These are phyloP conservation scores for Russula sp. DNA, from an alignment of 768 basidiomycete genomes.

Conservation along the genomic window DNA sequence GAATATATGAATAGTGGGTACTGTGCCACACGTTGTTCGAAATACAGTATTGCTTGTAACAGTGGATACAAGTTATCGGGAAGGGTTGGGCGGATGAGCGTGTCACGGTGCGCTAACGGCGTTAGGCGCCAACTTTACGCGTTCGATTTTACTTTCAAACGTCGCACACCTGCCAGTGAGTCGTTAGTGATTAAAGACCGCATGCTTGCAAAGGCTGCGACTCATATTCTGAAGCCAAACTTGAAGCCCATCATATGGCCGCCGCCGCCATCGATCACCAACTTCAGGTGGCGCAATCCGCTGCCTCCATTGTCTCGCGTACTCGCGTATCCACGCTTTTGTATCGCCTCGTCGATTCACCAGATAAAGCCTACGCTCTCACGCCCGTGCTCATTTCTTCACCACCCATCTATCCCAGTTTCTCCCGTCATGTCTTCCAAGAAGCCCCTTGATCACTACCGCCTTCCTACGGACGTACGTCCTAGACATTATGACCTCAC, in stretches of 20 bases:
- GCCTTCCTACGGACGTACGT: conserved; percentile 64
- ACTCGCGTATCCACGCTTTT: background rate
- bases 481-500: conserved; percentile 78
- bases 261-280: conserved; percentile 14
- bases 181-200: background rate
- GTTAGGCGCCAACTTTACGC: background rate
- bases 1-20: background rate
- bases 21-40: no score
- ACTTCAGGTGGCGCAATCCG: conserved; percentile 3
- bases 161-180: background rate
- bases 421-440: conserved; percentile 7
- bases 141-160: background rate
- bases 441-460: conserved; percentile 37
- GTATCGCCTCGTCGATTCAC: background rate
- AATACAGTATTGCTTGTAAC: background rate
- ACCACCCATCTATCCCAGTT: background rate
- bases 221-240: conserved; percentile 2
- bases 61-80: no score
- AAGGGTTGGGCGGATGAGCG: no score
- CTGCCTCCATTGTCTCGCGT: conserved; percentile 5
- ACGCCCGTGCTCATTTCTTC: conserved; percentile 24
- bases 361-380: background rate
- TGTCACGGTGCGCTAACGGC: no score
- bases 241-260: conserved; percentile 12
- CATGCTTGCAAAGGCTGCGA: conserved; percentile 11